These are phyloP conservation scores for Annulohypoxylon stygium DNA, from an alignment of 495 filamentous ascomycete genomes.

Conservation along the genomic window DNA sequence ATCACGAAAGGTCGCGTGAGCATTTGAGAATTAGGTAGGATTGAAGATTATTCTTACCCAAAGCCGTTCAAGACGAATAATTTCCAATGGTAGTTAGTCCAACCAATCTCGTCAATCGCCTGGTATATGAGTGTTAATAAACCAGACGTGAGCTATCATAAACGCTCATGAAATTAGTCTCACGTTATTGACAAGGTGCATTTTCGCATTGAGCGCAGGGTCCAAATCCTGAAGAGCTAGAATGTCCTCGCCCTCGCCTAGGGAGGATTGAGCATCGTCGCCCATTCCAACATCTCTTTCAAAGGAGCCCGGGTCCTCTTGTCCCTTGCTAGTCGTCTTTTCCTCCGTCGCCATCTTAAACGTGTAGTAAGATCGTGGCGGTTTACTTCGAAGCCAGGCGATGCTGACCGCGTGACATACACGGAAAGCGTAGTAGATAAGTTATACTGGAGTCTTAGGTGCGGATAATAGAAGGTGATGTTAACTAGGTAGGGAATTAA, in stretches of 20 bases:
- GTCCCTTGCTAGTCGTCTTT: slow-evolving; percentile 9
- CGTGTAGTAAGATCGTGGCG: neutral
- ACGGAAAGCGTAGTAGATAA: neutral
- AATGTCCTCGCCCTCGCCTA: slow-evolving; percentile 60
- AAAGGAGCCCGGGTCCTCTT: slow-evolving; percentile 27
- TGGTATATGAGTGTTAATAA: slow-evolving; percentile 44
- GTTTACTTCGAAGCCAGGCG: neutral
- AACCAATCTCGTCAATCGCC: slow-evolving; percentile 81
- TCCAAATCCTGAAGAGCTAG: slow-evolving; percentile 67
- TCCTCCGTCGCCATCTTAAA: slow-evolving; percentile 29
- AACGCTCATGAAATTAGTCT: slow-evolving; percentile 43
- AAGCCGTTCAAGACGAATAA: slow-evolving; percentile 76
- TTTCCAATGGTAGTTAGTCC: slow-evolving; percentile 76
- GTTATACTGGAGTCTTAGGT: neutral
- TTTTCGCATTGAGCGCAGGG: slow-evolving; percentile 74
- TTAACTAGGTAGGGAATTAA: neutral
- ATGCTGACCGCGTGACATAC: neutral
- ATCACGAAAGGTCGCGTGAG: slow-evolving; percentile 35
- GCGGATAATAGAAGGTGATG: neutral
- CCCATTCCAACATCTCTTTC: slow-evolving; percentile 37
- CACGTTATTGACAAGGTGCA: slow-evolving; percentile 78
- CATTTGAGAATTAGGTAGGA: neutral
- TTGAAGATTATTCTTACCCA: slow-evolving; percentile 60
- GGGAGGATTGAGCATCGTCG: slow-evolving; percentile 28
- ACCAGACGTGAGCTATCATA: slow-evolving; percentile 7